A percentile compares a stretch with the other conserved stretches of the same genome.
phyloP scores from a whole-genome alignment of 768 basidiomycete species.

The Psilocybe cyanescens region DNA sequence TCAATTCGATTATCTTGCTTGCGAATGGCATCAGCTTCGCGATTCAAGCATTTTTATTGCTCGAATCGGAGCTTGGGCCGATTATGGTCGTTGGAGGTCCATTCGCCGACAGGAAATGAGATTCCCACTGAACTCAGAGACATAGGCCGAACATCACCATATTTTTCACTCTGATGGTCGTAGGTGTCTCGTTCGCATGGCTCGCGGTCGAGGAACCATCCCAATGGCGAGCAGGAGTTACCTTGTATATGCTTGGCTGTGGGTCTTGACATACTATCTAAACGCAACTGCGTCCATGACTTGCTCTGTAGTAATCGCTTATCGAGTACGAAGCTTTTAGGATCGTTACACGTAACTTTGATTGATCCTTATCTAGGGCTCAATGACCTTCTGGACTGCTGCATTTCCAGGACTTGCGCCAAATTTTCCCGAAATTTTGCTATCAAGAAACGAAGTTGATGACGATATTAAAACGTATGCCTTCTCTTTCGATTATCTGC shows the following conservation, averaged over 20 bases:
- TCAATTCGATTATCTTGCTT: slow-evolving; percentile 77
- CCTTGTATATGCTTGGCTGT: slow-evolving; percentile 68
- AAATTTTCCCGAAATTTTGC: slow-evolving; percentile 69
- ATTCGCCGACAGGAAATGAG: not conserved
- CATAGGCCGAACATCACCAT: slow-evolving; percentile 76
- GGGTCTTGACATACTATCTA: slow-evolving; percentile 26
- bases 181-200: slow-evolving; percentile 78
- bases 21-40: slow-evolving; percentile 84
- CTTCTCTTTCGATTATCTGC: not conserved
- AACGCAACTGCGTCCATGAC: not conserved
- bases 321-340: slow-evolving; percentile 52
- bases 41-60: slow-evolving; percentile 68
- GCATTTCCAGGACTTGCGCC: slow-evolving; percentile 79
- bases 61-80: slow-evolving; percentile 80
- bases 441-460: slow-evolving; percentile 45
- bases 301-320: slow-evolving; percentile 59
- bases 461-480: slow-evolving; percentile 52
- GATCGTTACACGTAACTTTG: not conserved
- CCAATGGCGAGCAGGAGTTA: slow-evolving; percentile 64
- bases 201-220: slow-evolving; percentile 70
- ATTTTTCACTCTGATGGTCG: slow-evolving; percentile 67
- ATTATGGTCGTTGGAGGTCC: slow-evolving; percentile 81
- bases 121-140: slow-evolving; percentile 1
- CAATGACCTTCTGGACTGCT: slow-evolving; percentile 83
- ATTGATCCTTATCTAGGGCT: slow-evolving; percentile 41